phyloP scores from a whole-genome alignment of 495 filamentous ascomycete genomes.

The Collariella sp. region DNA sequence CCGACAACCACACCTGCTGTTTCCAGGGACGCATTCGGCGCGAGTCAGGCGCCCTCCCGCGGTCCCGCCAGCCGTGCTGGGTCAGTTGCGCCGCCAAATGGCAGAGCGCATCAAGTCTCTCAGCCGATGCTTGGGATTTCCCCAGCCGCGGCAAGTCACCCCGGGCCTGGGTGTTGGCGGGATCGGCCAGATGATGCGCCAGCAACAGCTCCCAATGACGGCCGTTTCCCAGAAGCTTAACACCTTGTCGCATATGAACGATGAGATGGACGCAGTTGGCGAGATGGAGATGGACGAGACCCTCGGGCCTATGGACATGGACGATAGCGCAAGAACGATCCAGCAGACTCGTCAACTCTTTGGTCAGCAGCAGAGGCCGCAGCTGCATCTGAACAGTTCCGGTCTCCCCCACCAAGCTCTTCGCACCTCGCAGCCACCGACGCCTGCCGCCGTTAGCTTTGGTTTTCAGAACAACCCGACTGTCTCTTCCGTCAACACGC shows the following conservation, averaged over 20 bases:
- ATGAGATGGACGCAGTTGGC: conserved; percentile 79
- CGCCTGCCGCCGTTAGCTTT: conserved; percentile 64
- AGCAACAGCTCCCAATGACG: conserved; percentile 30
- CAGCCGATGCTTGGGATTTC: conserved; percentile 31
- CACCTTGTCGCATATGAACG: conserved; percentile 36
- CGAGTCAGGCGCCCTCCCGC: conserved; percentile 11
- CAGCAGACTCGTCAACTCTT: conserved; percentile 54
- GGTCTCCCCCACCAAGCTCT: conserved; percentile 70
- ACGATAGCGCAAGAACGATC: conserved; percentile 52
- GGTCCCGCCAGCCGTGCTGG: conserved; percentile 21
- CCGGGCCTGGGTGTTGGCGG: conserved; percentile 30
- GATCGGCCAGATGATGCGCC: conserved; percentile 42
- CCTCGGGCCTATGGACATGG: conserved; percentile 52
- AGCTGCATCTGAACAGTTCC: conserved; percentile 60
- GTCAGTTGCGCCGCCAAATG: conserved; percentile 17
- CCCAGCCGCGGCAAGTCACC: conserved; percentile 30
- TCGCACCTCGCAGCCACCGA: conserved; percentile 75
- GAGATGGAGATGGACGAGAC: conserved; percentile 97
- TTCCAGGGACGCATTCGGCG: conserved; percentile 20
- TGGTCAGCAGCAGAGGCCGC: conserved; percentile 64
- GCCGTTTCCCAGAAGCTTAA: conserved; percentile 23
- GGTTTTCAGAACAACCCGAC: conserved; percentile 89
- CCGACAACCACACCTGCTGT: conserved; percentile 22
- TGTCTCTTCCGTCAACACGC: conserved; percentile 95
- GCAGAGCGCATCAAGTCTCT: conserved; percentile 17